Percentiles rank a stretch among this genome's conserved stretches.
Evolutionary conservation across 495 filamentous ascomycete species (phyloP).

Genomic region (Oleoguttula mirabilis): DNA sequence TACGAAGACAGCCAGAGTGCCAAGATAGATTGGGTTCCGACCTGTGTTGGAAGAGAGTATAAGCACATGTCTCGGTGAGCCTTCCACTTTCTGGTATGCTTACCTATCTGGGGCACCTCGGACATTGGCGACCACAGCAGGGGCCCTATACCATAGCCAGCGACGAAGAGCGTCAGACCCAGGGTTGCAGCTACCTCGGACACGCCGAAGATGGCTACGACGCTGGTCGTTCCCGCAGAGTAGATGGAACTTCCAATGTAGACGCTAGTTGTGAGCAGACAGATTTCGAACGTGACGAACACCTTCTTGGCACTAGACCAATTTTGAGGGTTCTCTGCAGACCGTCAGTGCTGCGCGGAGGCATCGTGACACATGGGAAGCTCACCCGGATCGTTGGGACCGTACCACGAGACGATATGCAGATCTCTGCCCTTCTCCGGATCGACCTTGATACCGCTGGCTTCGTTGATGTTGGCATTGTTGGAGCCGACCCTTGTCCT

Average conservation of each 20-base stretch:
- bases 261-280: constrained; percentile 36
- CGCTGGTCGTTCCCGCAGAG: constrained; percentile 27
- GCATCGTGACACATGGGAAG: not conserved
- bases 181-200: constrained; percentile 36
- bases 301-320: constrained; percentile 33
- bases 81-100: no score
- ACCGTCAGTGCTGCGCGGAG: no score
- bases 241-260: constrained; percentile 41
- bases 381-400: constrained; percentile 24
- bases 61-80: no score
- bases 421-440: constrained; percentile 29
- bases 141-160: constrained; percentile 35
- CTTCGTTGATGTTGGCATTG: constrained; percentile 19
- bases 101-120: constrained; percentile 40
- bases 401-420: constrained; percentile 25
- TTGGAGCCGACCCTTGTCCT: constrained; percentile 6
- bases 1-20: constrained; percentile 39
- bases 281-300: constrained; percentile 36
- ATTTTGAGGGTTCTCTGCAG: constrained; percentile 30
- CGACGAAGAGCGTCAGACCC: constrained; percentile 41
- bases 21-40: constrained; percentile 38
- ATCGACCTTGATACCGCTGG: constrained; percentile 25
- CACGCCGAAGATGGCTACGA: constrained; percentile 37
- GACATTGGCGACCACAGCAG: constrained; percentile 41
- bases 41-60: no score